Percentiles rank a stretch among this genome's conserved stretches.
Evolutionary conservation across 2,329 filamentous ascomycete species (phyloP).

Genomic region (Tricladium varicosporioides): DNA sequence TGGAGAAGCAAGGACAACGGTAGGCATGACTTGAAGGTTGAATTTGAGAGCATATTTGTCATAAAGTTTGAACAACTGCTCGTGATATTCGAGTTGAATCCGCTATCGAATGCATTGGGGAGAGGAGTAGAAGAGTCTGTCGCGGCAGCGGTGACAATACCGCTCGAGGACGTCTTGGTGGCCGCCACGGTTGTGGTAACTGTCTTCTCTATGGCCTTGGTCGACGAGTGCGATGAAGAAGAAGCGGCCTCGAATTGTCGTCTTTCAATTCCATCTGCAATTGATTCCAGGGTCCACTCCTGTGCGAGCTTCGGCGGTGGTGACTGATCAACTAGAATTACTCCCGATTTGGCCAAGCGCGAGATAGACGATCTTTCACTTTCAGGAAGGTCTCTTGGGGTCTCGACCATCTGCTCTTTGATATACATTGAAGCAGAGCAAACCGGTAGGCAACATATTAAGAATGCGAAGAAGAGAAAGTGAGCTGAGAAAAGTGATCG

Average conservation of each 20-base stretch:
- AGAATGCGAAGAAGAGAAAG: constrained; percentile 20
- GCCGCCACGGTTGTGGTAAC: constrained; percentile 7
- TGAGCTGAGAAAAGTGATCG: constrained; percentile 5
- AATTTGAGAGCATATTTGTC: constrained; percentile 28
- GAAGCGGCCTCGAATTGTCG: constrained; percentile 7
- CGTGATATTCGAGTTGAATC: constrained; percentile 61
- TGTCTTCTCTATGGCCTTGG: constrained; percentile 1
- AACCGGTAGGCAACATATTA: constrained; percentile 25
- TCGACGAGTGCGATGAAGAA: constrained; percentile 1
- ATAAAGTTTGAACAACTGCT: constrained; percentile 30
- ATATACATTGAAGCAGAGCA: constrained; percentile 26
- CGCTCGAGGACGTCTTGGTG: constrained; percentile 2
- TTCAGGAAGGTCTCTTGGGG: constrained; percentile 13
- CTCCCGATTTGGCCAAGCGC: constrained; percentile 30
- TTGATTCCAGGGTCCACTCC: constrained; percentile 7
- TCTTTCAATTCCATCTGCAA: constrained; percentile 18
- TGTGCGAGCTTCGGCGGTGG: constrained; percentile 16
- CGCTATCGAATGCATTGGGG: constrained; percentile 67
- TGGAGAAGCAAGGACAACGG: constrained; percentile 82
- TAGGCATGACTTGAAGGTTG: constrained; percentile 56
- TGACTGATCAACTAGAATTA: constrained; percentile 31
- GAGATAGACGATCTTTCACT: constrained; percentile 25
- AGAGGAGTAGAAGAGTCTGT: constrained; percentile 40
- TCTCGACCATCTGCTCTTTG: constrained; percentile 29
- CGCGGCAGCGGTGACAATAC: constrained; percentile 19